phyloP scores from a whole-genome alignment of 179 eudicot species.

The Silene noctiflora region DNA sequence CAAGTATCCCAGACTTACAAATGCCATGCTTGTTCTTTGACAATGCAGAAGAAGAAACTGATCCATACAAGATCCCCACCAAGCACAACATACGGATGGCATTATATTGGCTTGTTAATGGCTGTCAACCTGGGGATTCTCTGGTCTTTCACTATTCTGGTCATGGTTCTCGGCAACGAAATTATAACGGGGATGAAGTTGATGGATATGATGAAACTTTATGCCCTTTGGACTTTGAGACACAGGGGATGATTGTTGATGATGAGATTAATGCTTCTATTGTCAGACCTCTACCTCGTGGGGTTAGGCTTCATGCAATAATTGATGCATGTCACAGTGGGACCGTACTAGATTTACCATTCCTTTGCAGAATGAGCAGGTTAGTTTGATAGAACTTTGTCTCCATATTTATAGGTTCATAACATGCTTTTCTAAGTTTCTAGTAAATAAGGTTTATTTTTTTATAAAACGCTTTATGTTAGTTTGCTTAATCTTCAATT shows the following conservation, averaged over 20 bases:
- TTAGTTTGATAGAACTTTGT: slow-evolving; percentile 17
- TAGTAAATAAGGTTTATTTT: not conserved
- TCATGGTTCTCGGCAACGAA: slow-evolving; percentile 84
- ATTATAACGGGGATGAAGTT: slow-evolving; percentile 71
- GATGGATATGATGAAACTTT: slow-evolving; percentile 96
- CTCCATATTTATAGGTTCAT: not conserved
- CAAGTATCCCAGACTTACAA: not conserved
- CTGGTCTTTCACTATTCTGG: slow-evolving; percentile 93
- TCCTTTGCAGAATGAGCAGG: slow-evolving; percentile 92
- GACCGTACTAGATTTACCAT: slow-evolving; percentile 84
- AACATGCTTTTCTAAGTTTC: not conserved
- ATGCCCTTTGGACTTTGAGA: slow-evolving; percentile 91
- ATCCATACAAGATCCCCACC: slow-evolving; percentile 72
- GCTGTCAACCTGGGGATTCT: slow-evolving; percentile 94
- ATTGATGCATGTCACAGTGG: slow-evolving; percentile 98
- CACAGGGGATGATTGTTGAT: slow-evolving; percentile 93
- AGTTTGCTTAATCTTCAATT: slow-evolving; percentile 7
- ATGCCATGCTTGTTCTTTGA: not conserved
- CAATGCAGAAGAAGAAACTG: slow-evolving; percentile 88
- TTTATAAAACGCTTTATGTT: not conserved
- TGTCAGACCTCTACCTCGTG: slow-evolving; percentile 80
- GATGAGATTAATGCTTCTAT: slow-evolving; percentile 88
- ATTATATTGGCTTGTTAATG: slow-evolving; percentile 78
- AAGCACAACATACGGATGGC: slow-evolving; percentile 84
- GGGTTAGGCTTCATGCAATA: slow-evolving; percentile 92